Conservation (phyloP, 140 eudicot species). For the Oenanthe javanica region DNA sequence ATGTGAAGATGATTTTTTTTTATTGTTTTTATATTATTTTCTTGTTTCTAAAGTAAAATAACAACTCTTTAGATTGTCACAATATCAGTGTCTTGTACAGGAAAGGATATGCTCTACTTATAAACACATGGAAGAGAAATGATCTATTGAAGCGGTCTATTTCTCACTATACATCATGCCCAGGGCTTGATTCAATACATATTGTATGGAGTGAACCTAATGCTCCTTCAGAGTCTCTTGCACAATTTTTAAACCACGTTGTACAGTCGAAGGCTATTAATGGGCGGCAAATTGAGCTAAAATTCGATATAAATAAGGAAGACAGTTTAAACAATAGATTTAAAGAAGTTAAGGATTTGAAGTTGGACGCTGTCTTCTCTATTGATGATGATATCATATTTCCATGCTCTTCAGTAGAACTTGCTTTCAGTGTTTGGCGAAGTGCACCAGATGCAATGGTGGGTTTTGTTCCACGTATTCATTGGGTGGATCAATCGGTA, state of each 20-base stretch:
- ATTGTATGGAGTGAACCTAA: constrained; percentile 91
- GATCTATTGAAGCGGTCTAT: constrained; percentile 88
- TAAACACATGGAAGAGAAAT: constrained; percentile 94
- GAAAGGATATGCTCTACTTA: constrained; percentile 67
- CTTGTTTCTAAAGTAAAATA: too few relatives aligned
- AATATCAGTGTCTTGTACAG: constrained; percentile 29
- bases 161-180: constrained; percentile 82
- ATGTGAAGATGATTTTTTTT: background rate
- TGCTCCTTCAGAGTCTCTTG: constrained; percentile 64
- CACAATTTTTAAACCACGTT: constrained; percentile 44
- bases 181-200: constrained; percentile 73
- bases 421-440: constrained; percentile 78
- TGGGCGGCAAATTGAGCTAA: constrained; percentile 61
- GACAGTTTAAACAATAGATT: constrained; percentile 92
- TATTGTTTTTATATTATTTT: too few relatives aligned
- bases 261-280: constrained; percentile 36
- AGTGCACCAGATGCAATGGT: constrained; percentile 96
- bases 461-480: constrained; percentile 85
- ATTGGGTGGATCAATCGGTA: constrained; percentile 67
- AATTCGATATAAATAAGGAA: constrained; percentile 70
- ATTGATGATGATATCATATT: constrained; percentile 89
- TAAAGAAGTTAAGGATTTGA: constrained; percentile 65
- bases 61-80: constrained; percentile 11
- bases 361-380: constrained; percentile 76
- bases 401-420: constrained; percentile 79